Evolutionary conservation across 2,329 filamentous ascomycete species (phyloP), one percentile per base, ranked within the genome.

Genomic region (Claviceps quebecensis): DNA sequence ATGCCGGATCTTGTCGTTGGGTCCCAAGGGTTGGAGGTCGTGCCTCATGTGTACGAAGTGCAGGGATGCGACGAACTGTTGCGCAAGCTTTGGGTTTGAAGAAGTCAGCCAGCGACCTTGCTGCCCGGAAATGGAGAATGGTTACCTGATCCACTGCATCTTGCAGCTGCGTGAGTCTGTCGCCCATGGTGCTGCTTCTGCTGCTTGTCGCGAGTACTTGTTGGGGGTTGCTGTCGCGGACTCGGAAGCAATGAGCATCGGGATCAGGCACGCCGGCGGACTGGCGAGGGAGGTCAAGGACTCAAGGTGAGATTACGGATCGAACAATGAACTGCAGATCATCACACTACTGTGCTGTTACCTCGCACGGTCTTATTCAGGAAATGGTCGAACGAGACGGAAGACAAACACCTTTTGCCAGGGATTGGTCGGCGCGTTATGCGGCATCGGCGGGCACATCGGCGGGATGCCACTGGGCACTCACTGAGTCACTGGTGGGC

Each of bases 131-230:
- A 40, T 5, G 6, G n/a, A 5, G 11, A 26, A 26, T 7, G 2
- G 6, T 37, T 70, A 87, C 86, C 75, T 89, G 81, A 62, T 93
- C 87, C 54, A 91, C 79, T 66, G 86, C 83, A 70, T 93, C 86
- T 68, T 94, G 87, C 53, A 93, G 74, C 66, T 93, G 87, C 1
- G 87, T 91, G 53, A 94, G 75, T 55, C 84, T 75, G 63, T 94
- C 87, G 29, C 77, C 77, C 81, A 88, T 88, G 6, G 56, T 67
- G 56, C 17, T 16, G 36, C 19, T 34, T 34, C 43, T 22, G 38
- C 36, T 14, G 34, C n/a, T 47, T 5, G n/a, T 38, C 29, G 45
- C 29, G 17, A 9, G 45, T 14, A 4, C 23, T 34, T 34, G 29
- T 34, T 34, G 29, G 29, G 29, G 9, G 29, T 11, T 34, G 9